Evolutionary conservation across 1,284 basidiomycete genomes (phyloP).

Genomic region (Prillingera fragicola): DNA sequence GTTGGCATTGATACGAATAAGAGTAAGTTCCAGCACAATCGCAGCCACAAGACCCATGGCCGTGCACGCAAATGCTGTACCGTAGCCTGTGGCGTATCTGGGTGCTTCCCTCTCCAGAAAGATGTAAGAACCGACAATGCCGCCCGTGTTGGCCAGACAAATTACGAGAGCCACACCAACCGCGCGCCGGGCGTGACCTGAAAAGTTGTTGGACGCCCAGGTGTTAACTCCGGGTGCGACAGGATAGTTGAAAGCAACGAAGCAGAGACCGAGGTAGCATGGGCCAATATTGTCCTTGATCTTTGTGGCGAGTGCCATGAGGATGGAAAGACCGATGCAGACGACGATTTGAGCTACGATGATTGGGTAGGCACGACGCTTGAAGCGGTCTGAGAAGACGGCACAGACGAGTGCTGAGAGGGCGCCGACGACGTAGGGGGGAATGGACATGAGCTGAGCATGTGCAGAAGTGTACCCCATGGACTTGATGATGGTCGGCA

Average conservation of each 20-base stretch:
- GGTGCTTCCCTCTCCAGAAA: slow-evolving; percentile 5
- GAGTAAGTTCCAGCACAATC: slow-evolving; percentile 6
- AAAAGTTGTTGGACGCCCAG: slow-evolving; percentile 29
- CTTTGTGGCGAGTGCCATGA: slow-evolving; percentile 2
- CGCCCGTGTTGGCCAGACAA: slow-evolving; percentile 26
- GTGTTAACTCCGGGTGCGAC: slow-evolving; percentile 25
- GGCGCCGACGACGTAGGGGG: slow-evolving; percentile 29
- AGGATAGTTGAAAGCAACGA: slow-evolving; percentile 29
- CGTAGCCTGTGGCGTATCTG: slow-evolving; percentile 28
- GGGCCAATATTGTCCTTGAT: slow-evolving; percentile 18
- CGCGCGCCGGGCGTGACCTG: slow-evolving; percentile 31
- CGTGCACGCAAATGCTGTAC: slow-evolving; percentile 23
- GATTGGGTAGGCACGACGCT: slow-evolving; percentile 19
- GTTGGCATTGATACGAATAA: slow-evolving; percentile 22
- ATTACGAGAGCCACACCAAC: slow-evolving; percentile 26
- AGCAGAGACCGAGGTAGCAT: slow-evolving; percentile 21
- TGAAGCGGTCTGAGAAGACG: slow-evolving; percentile 17
- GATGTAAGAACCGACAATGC: slow-evolving; percentile 23
- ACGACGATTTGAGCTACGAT: slow-evolving; percentile 4
- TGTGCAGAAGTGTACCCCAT: slow-evolving; percentile 21
- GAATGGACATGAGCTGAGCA: slow-evolving; percentile 32
- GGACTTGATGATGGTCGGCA: slow-evolving; percentile 23
- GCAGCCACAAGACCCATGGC: slow-evolving; percentile 15
- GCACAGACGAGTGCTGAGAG: slow-evolving; percentile 17
- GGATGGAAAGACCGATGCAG: slow-evolving; percentile 19